phyloP scores from a whole-genome alignment of 2,329 filamentous ascomycete genomes.

The Parascedosporium putredinis region DNA sequence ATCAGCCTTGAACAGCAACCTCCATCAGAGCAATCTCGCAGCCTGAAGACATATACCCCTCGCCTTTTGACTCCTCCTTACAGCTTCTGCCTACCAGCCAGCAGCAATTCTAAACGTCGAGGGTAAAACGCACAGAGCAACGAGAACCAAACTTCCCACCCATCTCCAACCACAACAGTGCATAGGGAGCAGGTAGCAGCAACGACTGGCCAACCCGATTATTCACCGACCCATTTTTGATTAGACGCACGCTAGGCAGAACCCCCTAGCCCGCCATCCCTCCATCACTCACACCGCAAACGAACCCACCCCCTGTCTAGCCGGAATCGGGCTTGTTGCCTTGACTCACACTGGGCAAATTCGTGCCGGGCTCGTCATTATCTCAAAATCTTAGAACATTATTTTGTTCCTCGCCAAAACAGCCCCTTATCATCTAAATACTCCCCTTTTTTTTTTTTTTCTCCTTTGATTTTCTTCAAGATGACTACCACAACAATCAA shows the following conservation, averaged over 20 bases:
- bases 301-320: constrained; percentile 9
- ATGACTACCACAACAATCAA: constrained; percentile 7
- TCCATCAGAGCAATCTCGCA: constrained; percentile 2
- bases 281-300: not conserved
- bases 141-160: constrained; percentile 5
- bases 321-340: constrained; percentile 17
- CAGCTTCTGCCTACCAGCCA: constrained; percentile 7
- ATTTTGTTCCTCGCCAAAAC: constrained; percentile 1
- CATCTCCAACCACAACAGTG: not conserved
- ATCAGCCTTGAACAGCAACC: not conserved
- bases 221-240: not conserved
- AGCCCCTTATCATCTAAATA: not conserved
- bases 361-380: constrained; percentile 7
- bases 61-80: not conserved
- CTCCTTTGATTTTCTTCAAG: constrained; percentile 2
- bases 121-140: constrained; percentile 9
- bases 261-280: constrained; percentile 1
- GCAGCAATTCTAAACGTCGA: constrained; percentile 4
- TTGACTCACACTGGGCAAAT: constrained; percentile 17
- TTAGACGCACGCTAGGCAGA: not conserved
- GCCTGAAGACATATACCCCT: constrained; percentile 1
- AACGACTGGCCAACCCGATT: too few species aligned
- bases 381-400: constrained; percentile 9
- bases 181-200: too few species aligned
- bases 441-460: not conserved